Conservation (phyloP, 2,329 filamentous ascomycete species). For the Talaromyces pinophilus region DNA sequence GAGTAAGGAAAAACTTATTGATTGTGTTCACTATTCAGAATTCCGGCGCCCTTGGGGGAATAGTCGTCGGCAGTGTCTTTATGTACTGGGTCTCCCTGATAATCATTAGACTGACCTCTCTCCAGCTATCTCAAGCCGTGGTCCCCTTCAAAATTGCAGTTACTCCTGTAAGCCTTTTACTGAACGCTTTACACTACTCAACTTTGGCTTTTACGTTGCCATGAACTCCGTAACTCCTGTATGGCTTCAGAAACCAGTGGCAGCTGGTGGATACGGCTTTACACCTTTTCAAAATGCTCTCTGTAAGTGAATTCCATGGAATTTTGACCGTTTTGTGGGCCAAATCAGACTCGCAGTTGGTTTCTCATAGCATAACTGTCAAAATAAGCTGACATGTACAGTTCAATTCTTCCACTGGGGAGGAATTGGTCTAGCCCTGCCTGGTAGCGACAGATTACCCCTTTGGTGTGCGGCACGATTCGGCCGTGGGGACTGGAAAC, state of each 20-base stretch:
- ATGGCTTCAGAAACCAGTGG: conserved; percentile 13
- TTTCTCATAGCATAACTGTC: background rate
- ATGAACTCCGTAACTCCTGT: conserved; percentile 13
- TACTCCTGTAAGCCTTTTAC: conserved; percentile 11
- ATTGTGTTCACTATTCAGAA: background rate
- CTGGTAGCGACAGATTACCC: conserved; percentile 16
- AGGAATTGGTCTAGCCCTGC: conserved; percentile 5
- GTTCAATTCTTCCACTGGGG: conserved; percentile 19
- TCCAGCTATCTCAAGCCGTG: conserved; percentile 3
- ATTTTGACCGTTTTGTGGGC: no score
- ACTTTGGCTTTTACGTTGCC: conserved; percentile 16
- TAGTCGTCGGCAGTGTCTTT: background rate
- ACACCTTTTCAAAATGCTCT: conserved; percentile 9
- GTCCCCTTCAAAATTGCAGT: conserved; percentile 12
- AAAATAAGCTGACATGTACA: background rate
- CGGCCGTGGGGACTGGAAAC: conserved; percentile 15
- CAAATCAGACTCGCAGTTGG: no score
- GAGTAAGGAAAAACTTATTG: background rate
- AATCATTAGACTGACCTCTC: background rate
- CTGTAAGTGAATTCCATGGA: conserved; percentile 12
- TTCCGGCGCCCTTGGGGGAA: conserved; percentile 1
- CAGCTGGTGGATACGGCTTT: conserved; percentile 15
- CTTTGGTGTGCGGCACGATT: conserved; percentile 15
- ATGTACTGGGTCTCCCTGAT: background rate
- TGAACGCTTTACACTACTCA: conserved; percentile 5